Evolutionary conservation across 768 basidiomycete species (phyloP).

Genomic region (Calocera viscosa): DNA sequence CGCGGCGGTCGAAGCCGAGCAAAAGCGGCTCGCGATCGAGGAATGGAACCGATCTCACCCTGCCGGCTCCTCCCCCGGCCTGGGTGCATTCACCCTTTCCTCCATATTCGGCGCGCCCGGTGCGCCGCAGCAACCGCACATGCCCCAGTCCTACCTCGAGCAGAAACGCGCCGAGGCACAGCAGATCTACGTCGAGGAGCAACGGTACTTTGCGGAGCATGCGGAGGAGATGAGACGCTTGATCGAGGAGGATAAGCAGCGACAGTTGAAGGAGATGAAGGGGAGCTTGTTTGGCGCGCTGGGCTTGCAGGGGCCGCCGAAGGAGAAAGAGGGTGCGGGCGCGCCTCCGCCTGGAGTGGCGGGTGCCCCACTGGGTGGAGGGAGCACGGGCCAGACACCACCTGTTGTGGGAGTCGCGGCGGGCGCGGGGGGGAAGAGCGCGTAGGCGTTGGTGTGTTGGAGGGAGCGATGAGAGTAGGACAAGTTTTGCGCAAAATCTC

Average conservation of each 20-base stretch:
- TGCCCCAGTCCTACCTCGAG: conserved; percentile 41
- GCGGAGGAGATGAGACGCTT: conserved; percentile 39
- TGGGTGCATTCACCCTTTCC: conserved; percentile 35
- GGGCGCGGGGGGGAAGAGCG: background rate
- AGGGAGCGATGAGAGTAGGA: background rate
- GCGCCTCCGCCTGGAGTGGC: background rate
- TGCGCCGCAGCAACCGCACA: conserved; percentile 23
- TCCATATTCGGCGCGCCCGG: conserved; percentile 30
- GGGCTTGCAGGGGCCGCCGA: background rate
- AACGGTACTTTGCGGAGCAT: conserved; percentile 40
- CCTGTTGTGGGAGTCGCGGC: background rate
- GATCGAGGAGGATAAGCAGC: conserved; percentile 42
- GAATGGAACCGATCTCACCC: conserved; percentile 43
- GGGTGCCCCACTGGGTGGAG: background rate
- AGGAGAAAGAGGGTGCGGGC: background rate
- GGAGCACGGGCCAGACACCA: conserved; percentile 3
- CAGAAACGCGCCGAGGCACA: conserved; percentile 42
- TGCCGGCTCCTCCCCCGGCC: conserved; percentile 26
- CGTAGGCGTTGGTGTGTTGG: background rate
- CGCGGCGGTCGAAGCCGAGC: conserved; percentile 73
- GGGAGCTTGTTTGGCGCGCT: conserved; percentile 29
- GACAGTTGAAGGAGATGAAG: conserved; percentile 37
- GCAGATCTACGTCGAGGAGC: conserved; percentile 40
- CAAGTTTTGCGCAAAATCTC: background rate
- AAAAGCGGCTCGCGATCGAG: conserved; percentile 61